Percentiles rank a stretch among this genome's conserved stretches.
Evolutionary conservation across 257 asterid species (phyloP).

Genomic region (Phtheirospermum japonicum): DNA sequence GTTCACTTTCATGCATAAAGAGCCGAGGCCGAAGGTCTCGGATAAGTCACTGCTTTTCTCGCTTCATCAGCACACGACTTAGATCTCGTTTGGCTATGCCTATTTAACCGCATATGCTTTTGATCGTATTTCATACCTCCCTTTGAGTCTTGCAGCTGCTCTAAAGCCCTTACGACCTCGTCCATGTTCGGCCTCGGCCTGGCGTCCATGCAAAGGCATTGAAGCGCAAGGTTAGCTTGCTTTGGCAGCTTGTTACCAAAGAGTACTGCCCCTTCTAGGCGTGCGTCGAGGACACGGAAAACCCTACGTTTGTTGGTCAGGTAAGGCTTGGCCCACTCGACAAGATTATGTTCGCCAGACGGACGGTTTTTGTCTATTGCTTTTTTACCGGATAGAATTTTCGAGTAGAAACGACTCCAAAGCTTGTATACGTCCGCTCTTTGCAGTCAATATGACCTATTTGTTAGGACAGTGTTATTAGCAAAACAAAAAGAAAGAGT

Average conservation of each 20-base stretch:
- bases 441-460: conserved; percentile 72
- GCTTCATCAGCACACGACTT: conserved; percentile 36
- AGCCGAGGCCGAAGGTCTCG: conserved; percentile 45
- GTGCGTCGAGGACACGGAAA: conserved; percentile 49
- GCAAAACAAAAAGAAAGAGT: background rate
- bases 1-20: conserved; percentile 6
- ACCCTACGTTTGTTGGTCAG: conserved; percentile 58
- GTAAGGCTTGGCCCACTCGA: conserved; percentile 83
- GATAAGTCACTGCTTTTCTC: conserved; percentile 27
- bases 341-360: conserved; percentile 57
- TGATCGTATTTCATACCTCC: conserved; percentile 32
- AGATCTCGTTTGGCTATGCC: conserved; percentile 25
- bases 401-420: conserved; percentile 72
- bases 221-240: conserved; percentile 54
- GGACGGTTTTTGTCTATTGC: conserved; percentile 79
- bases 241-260: conserved; percentile 38
- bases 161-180: conserved; percentile 52
- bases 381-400: conserved; percentile 60
- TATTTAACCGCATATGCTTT: conserved; percentile 32
- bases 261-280: conserved; percentile 70
- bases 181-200: conserved; percentile 60
- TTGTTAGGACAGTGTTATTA: conserved; percentile 3
- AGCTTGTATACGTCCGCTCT: conserved; percentile 81
- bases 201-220: conserved; percentile 52
- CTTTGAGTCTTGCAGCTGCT: conserved; percentile 53